phyloP scores from a whole-genome alignment of 495 filamentous ascomycete genomes.

The Aspergillus sparsus region DNA sequence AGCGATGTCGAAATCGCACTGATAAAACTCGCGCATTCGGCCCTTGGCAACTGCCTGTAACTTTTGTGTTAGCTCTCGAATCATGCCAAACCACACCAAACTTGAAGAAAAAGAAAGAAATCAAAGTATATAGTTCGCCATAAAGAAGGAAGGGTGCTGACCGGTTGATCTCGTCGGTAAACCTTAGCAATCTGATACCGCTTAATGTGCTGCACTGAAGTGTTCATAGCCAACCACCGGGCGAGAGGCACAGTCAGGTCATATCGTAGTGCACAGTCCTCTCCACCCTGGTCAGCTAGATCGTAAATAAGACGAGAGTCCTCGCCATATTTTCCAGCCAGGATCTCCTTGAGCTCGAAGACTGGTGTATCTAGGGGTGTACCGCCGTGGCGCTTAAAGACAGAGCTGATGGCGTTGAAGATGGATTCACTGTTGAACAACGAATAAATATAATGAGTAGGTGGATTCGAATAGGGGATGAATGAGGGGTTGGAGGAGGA shows the following conservation, averaged over 20 bases:
- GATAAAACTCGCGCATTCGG: constrained; percentile 94
- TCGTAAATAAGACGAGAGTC: constrained; percentile 91
- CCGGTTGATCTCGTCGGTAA: constrained; percentile 75
- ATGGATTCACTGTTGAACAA: constrained; percentile 43
- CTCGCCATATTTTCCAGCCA: constrained; percentile 89
- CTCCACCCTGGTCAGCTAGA: constrained; percentile 81
- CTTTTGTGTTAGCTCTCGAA: too few species aligned
- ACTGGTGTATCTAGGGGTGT: constrained; percentile 85
- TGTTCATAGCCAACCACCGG: constrained; percentile 84
- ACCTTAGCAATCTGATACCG: constrained; percentile 90
- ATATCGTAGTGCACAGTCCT: constrained; percentile 82
- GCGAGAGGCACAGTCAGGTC: constrained; percentile 92
- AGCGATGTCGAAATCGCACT: constrained; percentile 97
- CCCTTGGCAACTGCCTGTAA: constrained; percentile 70
- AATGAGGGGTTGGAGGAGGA: constrained; percentile 61
- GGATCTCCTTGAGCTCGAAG: constrained; percentile 75
- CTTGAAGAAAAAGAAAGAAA: not conserved
- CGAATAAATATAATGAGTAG: constrained; percentile 1
- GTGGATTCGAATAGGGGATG: constrained; percentile 1
- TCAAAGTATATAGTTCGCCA: too few species aligned
- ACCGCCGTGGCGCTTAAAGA: constrained; percentile 88
- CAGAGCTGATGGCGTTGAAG: constrained; percentile 74
- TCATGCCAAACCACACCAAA: not conserved
- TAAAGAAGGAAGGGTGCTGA: not conserved
- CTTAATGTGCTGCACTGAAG: constrained; percentile 72